Evolutionary conservation across 331 rosid genomes (phyloP).

Genomic region (Prunus yedoensis): DNA sequence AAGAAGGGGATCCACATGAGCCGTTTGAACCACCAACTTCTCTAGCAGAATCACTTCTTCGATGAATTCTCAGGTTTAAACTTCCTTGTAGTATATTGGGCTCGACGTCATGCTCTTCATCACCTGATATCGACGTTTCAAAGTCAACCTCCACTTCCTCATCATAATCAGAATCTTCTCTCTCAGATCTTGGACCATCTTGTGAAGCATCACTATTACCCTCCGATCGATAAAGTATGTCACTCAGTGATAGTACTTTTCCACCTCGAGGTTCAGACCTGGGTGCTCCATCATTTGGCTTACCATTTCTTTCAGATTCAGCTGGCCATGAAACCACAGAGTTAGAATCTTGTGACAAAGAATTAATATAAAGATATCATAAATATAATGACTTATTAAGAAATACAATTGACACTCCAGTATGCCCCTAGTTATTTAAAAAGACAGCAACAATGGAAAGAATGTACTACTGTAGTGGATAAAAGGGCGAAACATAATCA

Average conservation of each 20-base stretch:
- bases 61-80: conserved; percentile 80
- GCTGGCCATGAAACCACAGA: conserved; percentile 45
- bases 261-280: conserved; percentile 68
- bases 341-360: conserved; percentile 30
- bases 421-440: neutral
- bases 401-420: neutral
- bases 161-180: conserved; percentile 92
- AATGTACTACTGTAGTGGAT: no score
- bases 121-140: conserved; percentile 85
- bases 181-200: conserved; percentile 88
- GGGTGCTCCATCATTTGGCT: conserved; percentile 56
- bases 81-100: conserved; percentile 81
- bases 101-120: conserved; percentile 75
- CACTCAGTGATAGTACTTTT: conserved; percentile 71
- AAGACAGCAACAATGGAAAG: neutral
- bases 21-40: conserved; percentile 67
- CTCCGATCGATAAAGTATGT: conserved; percentile 76
- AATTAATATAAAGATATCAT: conserved; percentile 6
- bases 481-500: no score
- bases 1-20: conserved; percentile 71
- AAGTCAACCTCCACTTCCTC: conserved; percentile 92
- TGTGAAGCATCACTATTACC: conserved; percentile 80
- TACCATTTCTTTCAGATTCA: conserved; percentile 63
- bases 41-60: conserved; percentile 60
- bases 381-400: neutral